Evolutionary conservation across 352 stramenopile genomes (phyloP), one percentile per base, ranked within the genome.

Genomic region (Halophytophthora polymorphica): DNA sequence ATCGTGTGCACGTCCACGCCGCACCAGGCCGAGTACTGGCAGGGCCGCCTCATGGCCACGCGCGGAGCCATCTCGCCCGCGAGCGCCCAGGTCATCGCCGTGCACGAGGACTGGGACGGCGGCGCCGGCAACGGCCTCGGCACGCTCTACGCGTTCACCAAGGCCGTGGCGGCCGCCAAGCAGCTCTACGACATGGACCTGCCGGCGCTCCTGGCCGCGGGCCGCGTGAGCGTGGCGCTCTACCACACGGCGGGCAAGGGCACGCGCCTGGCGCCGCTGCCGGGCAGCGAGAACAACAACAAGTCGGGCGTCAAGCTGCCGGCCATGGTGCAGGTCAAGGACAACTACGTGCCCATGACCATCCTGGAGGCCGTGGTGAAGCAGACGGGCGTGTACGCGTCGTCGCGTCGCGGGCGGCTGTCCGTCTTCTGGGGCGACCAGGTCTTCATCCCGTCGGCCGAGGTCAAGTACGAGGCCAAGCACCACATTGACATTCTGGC

Each of bases 381-480:
- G 83, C 96, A 99, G 83, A 98, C 96, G 18, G 93, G 95, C 49
- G 94, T 99, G 50, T 99, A 99, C 66, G 96, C 95, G 18, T 86
- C 88, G 19, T 97, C 84, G 53, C 91, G 96, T 31, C 81, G 79
- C n/a, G 96, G 96, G 40, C 90, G 96, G 17, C 72, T 99, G 14
- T 98, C 86, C 11, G 96, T 99, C 5, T 99, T 98, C 69, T 99
- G 96, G 96, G 96, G 96, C 31, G 96, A 99, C 73, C 96, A 99
- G 77, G 95, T 99, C 22, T 98, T 99, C 74, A 95, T 99, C 53
- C 96, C 96, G 14, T 97, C 90, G 22, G 89, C 88, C 11, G 61
- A 79, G 13, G 96, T 98, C 56, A 76, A 93, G 52, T 98, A 98
- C 82, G 72, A 74, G 45, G 84, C 93, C n/a, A 94, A 89, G 40